Evolutionary conservation across 345 rosid species (phyloP).

Genomic region (Citrus maxima): DNA sequence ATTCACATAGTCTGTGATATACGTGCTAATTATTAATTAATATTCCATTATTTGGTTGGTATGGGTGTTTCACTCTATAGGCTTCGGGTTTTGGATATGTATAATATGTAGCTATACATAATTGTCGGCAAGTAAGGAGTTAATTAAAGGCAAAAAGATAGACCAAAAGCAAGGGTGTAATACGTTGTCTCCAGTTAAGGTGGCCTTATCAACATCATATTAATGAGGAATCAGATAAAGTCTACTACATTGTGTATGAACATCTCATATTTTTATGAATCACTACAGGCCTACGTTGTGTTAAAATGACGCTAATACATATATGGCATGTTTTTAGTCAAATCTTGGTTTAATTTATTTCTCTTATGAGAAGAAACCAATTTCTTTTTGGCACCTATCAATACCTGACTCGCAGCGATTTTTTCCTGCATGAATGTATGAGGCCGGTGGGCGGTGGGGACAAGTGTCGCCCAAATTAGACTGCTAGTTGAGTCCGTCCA

Average conservation of each 20-base stretch:
- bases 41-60: too few species aligned
- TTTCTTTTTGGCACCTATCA: not conserved
- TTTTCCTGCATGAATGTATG: not conserved
- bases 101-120: not conserved
- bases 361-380: not conserved
- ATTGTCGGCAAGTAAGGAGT: not conserved
- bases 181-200: not conserved
- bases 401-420: not conserved
- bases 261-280: not conserved
- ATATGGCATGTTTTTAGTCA: not conserved
- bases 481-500: not conserved
- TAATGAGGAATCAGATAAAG: too few species aligned
- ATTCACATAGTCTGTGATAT: too few species aligned
- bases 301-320: not conserved
- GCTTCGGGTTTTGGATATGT: too few species aligned
- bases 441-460: not conserved
- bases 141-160: not conserved
- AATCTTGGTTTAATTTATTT: not conserved
- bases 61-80: too few species aligned
- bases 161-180: not conserved
- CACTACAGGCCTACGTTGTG: not conserved
- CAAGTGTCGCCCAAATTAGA: not conserved
- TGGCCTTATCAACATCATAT: not conserved
- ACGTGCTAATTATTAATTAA: too few species aligned
- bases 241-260: too few species aligned